Conservation (phyloP, 1,284 basidiomycete species). For the Ustilago cynodontis region DNA sequence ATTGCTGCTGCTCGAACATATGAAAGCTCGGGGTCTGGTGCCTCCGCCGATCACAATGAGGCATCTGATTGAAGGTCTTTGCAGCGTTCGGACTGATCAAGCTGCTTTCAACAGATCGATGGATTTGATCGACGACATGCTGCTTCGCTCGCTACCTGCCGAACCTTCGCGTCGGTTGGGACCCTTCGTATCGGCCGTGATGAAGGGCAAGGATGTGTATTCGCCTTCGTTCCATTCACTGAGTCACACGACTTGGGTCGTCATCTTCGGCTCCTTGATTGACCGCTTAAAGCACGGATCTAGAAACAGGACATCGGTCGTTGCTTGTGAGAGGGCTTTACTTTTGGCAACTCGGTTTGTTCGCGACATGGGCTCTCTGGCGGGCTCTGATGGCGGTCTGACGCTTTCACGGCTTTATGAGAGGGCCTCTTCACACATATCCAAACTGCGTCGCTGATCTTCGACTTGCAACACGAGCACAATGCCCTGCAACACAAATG, state of each 20-base stretch:
- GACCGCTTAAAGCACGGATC: slow-evolving; percentile 38
- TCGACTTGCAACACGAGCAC: not conserved
- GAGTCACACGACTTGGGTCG: slow-evolving; percentile 26
- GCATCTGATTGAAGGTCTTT: slow-evolving; percentile 42
- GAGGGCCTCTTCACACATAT: slow-evolving; percentile 27
- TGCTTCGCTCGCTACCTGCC: slow-evolving; percentile 12
- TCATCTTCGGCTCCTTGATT: slow-evolving; percentile 38
- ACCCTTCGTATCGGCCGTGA: slow-evolving; percentile 18
- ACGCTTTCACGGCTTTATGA: slow-evolving; percentile 29
- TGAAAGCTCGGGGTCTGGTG: slow-evolving; percentile 33
- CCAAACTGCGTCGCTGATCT: slow-evolving; percentile 17
- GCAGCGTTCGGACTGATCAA: slow-evolving; percentile 26
- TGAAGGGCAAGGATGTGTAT: slow-evolving; percentile 7
- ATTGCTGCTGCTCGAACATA: slow-evolving; percentile 49
- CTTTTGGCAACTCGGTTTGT: slow-evolving; percentile 26
- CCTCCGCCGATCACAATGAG: slow-evolving; percentile 34
- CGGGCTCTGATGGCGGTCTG: slow-evolving; percentile 34
- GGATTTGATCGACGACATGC: slow-evolving; percentile 46
- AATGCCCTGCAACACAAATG: not conserved
- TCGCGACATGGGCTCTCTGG: slow-evolving; percentile 32
- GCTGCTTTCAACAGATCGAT: slow-evolving; percentile 41
- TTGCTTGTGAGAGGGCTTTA: slow-evolving; percentile 20
- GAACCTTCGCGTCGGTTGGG: slow-evolving; percentile 23
- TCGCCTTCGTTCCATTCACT: slow-evolving; percentile 17
- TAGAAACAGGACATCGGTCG: slow-evolving; percentile 5